Percentiles rank a stretch among this genome's conserved stretches.
These are phyloP conservation scores for Conticribra weissflogii DNA, from an alignment of 108 stramenopile species.

Conservation along the genomic window DNA sequence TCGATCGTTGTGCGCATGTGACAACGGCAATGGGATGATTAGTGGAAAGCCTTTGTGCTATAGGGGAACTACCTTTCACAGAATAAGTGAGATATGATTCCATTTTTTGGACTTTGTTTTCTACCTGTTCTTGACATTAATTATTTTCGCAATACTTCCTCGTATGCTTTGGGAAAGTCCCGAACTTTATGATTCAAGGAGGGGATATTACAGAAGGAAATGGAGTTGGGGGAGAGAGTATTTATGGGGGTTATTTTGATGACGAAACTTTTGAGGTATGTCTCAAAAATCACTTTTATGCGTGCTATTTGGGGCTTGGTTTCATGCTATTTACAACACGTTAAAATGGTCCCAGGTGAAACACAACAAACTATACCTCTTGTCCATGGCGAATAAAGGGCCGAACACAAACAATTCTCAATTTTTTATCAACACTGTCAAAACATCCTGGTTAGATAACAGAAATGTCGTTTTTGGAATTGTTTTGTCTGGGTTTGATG, in stretches of 20 bases:
- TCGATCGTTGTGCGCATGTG: conserved; percentile 79
- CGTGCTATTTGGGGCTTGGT: too few species aligned
- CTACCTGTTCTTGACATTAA: background rate
- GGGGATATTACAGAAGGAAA: conserved; percentile 90
- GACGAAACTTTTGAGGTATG: conserved; percentile 80
- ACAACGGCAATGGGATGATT: conserved; percentile 68
- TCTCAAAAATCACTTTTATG: too few species aligned
- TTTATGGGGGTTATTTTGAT: conserved; percentile 87
- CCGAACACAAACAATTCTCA: conserved; percentile 82
- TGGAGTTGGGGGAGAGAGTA: conserved; percentile 94
- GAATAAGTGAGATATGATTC: conserved; percentile 46
- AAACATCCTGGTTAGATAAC: conserved; percentile 90
- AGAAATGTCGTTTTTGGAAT: conserved; percentile 84
- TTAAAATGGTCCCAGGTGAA: too few species aligned
- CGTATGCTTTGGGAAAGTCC: too few species aligned
- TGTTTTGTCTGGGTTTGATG: conserved; percentile 71
- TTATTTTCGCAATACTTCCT: too few species aligned
- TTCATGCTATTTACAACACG: too few species aligned
- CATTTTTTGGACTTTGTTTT: conserved; percentile 2
- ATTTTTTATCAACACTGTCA: conserved; percentile 90
- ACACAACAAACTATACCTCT: conserved; percentile 84
- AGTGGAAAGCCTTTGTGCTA: conserved; percentile 82
- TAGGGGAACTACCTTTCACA: conserved; percentile 73
- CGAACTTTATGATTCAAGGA: conserved; percentile 94
- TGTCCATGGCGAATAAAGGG: conserved; percentile 81